Base-by-base conservation (phyloP, 2,329 filamentous ascomycete species). In the Escovopsis sp. region DNA sequence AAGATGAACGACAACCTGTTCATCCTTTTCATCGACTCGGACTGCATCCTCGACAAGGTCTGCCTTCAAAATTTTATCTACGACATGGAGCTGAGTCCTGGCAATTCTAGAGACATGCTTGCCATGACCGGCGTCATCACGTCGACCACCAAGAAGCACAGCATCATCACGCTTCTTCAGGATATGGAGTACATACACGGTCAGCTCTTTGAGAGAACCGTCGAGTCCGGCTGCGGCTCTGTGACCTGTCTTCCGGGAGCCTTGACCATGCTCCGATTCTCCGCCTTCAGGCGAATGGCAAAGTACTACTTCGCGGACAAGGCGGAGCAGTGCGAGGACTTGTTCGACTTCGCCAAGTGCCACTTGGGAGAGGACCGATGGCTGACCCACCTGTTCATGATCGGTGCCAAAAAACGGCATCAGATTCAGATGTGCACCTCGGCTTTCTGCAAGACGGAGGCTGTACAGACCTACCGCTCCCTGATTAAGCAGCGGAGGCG, bases 151-250 rank as follows among this genome's bases (percentile, higher is more conserved):
- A 76, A 81, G 52, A 91, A 84, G 53, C 83, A 93, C 58, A 86
- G 82, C 50, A 67, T 96, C 43, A 84, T 96, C 54, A 96, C 91
- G 0, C 67, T 98, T 12, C 70, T 98, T 5, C 89, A 98, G 61
- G 89, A 98, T 52, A 94, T 96, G 81, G 91, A 98, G 60, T 96
- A 96, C 55, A 83, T 96, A 25, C 91, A 96, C 59, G 91, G 89
- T 6, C 91, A 98, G 59, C 72, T 96, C 5, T 95, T 95, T 55
- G 91, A 98, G 60, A 79, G 89, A 43, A 93, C 88, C 0, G 88
- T 96, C 29, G 89, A 98, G 57, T 95, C 89, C 5, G 85, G 83
- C 7, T 95, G 89, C 57, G 89, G 89, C 40, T 79, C 89, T 6
- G 89, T 98, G 38, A 96, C 89, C 30, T 98, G 89, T 60, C 70